These are phyloP conservation scores for Trichoderma simmonsii DNA, from an alignment of 2,329 filamentous ascomycete genomes.

Conservation along the genomic window DNA sequence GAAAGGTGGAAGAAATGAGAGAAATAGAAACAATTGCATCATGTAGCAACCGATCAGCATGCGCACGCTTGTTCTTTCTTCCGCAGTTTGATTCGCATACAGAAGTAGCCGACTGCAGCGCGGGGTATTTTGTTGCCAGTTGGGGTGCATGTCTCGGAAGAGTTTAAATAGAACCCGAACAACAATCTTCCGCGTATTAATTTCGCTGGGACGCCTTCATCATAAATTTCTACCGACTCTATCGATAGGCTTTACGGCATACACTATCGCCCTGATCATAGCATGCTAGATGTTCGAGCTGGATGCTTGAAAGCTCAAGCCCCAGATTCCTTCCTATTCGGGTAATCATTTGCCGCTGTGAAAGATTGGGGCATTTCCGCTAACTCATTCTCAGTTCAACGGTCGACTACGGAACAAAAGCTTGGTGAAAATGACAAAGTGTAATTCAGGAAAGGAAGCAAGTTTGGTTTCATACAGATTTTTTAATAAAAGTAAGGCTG, in stretches of 20 bases:
- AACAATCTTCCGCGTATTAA: not conserved
- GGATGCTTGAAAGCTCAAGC: not conserved
- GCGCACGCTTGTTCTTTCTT: slow-evolving; percentile 4
- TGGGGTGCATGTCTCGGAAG: not conserved
- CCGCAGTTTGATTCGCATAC: slow-evolving; percentile 1
- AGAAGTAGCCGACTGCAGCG: not conserved
- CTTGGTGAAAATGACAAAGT: not conserved
- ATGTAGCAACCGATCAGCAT: not conserved
- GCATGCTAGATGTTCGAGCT: not conserved
- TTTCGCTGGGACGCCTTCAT: not conserved
- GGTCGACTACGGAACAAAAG: not conserved
- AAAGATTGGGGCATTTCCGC: not conserved
- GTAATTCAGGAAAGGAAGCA: not conserved
- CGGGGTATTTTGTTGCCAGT: not conserved
- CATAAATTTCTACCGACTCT: not conserved
- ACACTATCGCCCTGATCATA: not conserved
- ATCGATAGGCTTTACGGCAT: not conserved
- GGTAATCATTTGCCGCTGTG: not conserved
- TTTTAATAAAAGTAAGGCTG: too few species aligned
- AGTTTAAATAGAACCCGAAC: not conserved
- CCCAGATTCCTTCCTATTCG: not conserved
- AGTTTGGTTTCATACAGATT: fast-evolving
- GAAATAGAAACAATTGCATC: not conserved
- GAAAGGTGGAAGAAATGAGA: not conserved
- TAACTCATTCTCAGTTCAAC: not conserved